These are phyloP conservation scores for Coccomyxa sp. DNA, from an alignment of 139 green algal species.

Conservation along the genomic window DNA sequence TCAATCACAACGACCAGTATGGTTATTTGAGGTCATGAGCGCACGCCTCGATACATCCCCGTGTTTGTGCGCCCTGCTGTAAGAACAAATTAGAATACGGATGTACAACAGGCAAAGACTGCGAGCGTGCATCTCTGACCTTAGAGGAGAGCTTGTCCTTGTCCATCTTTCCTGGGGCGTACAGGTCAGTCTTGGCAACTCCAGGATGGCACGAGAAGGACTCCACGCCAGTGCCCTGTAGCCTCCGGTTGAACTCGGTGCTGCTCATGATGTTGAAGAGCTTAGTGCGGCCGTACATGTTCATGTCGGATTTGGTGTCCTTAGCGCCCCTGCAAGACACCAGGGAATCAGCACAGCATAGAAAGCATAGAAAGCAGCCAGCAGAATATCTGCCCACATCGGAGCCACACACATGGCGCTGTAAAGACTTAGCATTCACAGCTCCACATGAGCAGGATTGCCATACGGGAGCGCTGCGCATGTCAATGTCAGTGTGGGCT, in stretches of 20 bases:
- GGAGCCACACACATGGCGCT: background rate
- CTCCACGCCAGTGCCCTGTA: conserved; percentile 14
- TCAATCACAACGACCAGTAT: background rate
- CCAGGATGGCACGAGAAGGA: conserved; percentile 13
- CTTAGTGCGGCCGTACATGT: conserved; percentile 11
- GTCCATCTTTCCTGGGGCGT: conserved; percentile 13
- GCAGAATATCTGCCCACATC: background rate
- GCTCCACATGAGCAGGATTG: no score
- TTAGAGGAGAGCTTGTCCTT: conserved; percentile 2
- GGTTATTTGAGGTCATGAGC: background rate
- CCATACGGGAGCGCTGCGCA: no score
- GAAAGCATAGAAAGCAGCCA: no score
- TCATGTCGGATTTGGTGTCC: background rate
- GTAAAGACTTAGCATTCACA: background rate
- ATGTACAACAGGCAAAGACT: conserved; percentile 1
- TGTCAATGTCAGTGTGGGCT: no score
- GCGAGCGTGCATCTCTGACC: background rate
- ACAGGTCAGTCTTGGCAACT: conserved; percentile 5
- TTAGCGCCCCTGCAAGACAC: conserved; percentile 16
- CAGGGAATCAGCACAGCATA: no score
- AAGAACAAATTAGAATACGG: background rate
- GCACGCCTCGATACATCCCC: no score
- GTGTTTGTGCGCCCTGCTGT: background rate
- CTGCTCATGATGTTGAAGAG: conserved; percentile 15
- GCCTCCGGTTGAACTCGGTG: background rate